A percentile compares a stretch with the other conserved stretches of the same genome.
Conservation (phyloP, 2,329 filamentous ascomycete genomes). For the Neocucurbitaria cava region DNA sequence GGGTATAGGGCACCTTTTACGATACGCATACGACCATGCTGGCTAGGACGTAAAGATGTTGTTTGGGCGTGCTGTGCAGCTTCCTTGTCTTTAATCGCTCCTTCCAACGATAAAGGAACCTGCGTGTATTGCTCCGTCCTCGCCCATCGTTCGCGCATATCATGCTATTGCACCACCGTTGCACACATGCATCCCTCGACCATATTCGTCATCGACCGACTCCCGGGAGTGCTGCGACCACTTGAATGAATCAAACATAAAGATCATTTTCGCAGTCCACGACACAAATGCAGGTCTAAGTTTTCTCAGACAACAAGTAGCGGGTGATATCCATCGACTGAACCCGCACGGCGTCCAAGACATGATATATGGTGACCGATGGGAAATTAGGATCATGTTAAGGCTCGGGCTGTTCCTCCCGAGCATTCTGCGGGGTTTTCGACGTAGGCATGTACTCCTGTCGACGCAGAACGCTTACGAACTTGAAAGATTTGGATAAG, state of each 20-base stretch:
- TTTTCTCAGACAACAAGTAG: too few relatives aligned
- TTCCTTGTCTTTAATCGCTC: neutral
- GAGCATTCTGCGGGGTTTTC: neutral
- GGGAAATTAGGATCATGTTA: too few relatives aligned
- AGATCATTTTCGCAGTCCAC: too few relatives aligned
- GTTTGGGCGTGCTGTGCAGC: neutral
- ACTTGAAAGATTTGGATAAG: neutral
- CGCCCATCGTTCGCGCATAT: neutral
- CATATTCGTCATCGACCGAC: too few relatives aligned
- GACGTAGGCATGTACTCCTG: neutral
- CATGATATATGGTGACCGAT: too few relatives aligned
- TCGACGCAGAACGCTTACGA: neutral
- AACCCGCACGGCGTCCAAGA: too few relatives aligned
- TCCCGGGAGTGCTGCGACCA: too few relatives aligned
- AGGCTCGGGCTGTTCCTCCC: neutral
- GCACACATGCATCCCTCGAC: neutral
- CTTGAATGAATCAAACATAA: too few relatives aligned
- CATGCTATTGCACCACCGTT: neutral
- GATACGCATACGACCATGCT: neutral
- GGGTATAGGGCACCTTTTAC: neutral
- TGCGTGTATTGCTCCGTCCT: neutral
- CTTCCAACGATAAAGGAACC: neutral
- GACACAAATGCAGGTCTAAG: too few relatives aligned
- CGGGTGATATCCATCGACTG: too few relatives aligned
- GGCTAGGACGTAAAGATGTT: neutral